These are phyloP conservation scores for Salix brachista DNA, from an alignment of 345 rosid species.

Conservation along the genomic window DNA sequence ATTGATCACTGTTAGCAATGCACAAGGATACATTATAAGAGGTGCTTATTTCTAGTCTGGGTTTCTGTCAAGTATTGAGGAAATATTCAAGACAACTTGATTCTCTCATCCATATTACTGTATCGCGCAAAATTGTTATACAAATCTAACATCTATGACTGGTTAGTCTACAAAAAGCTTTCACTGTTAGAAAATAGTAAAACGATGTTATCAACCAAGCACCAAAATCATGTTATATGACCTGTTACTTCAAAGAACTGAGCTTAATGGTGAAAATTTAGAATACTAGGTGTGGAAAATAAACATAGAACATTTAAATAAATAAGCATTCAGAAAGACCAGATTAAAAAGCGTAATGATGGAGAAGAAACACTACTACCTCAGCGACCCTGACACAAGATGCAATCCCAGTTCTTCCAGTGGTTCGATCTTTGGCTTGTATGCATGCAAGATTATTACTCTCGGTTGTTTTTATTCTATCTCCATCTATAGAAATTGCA, in stretches of 20 bases:
- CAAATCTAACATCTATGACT: not conserved
- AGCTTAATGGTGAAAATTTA: too few relatives aligned
- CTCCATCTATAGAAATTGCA: constrained; percentile 55
- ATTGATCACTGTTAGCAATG: too few relatives aligned
- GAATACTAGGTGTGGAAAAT: too few relatives aligned
- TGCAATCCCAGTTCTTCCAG: constrained; percentile 81
- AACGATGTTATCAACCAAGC: not conserved
- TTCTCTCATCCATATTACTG: not conserved
- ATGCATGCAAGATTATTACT: constrained; percentile 75
- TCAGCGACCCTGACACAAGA: constrained; percentile 85
- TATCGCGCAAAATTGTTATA: too few relatives aligned
- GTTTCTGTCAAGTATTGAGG: too few relatives aligned
- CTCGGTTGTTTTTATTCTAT: constrained; percentile 61
- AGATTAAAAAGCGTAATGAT: not conserved
- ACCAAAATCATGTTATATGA: constrained; percentile 2
- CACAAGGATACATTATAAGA: too few relatives aligned
- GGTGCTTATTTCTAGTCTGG: too few relatives aligned
- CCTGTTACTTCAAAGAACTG: not conserved
- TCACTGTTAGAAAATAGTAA: not conserved
- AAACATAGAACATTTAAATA: not conserved
- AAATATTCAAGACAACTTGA: not conserved
- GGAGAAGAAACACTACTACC: constrained; percentile 38
- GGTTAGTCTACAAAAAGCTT: not conserved
- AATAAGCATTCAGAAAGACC: not conserved
- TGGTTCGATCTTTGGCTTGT: constrained; percentile 76